Conservation (phyloP, 164 flowering plant genomes). For the Houttuynia cordata region DNA sequence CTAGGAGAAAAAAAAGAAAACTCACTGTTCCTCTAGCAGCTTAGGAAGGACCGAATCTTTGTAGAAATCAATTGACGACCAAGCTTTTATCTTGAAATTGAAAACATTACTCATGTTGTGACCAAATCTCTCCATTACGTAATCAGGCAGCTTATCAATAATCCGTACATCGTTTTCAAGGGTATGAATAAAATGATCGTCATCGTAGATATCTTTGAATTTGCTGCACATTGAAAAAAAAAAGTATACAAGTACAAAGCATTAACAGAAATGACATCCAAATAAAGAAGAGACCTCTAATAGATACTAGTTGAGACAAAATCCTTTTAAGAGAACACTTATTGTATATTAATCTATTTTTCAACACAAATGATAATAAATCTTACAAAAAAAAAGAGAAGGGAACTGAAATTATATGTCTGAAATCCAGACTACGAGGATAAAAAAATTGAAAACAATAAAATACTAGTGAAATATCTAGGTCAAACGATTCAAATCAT, state of each 20-base stretch:
- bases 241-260: too few relatives aligned
- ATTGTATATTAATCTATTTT: too few relatives aligned
- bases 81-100: constrained; percentile 85
- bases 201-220: constrained; percentile 78
- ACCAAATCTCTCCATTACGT: constrained; percentile 78
- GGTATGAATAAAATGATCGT: constrained; percentile 51
- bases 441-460: too few relatives aligned
- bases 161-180: constrained; percentile 60
- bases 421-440: too few relatives aligned
- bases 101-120: constrained; percentile 62
- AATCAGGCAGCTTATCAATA: constrained; percentile 52
- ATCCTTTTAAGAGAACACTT: too few relatives aligned
- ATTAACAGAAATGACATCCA: background rate
- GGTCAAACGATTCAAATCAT: too few relatives aligned
- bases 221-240: constrained; percentile 35
- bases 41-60: constrained; percentile 68
- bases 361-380: too few relatives aligned
- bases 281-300: background rate
- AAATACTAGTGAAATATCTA: too few relatives aligned
- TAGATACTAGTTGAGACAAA: too few relatives aligned
- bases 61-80: constrained; percentile 72
- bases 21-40: constrained; percentile 84
- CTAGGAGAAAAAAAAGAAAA: background rate
- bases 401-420: too few relatives aligned
- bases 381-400: too few relatives aligned